phyloP scores from a whole-genome alignment of 306 rosid genomes.

The Fagus sylvatica region DNA sequence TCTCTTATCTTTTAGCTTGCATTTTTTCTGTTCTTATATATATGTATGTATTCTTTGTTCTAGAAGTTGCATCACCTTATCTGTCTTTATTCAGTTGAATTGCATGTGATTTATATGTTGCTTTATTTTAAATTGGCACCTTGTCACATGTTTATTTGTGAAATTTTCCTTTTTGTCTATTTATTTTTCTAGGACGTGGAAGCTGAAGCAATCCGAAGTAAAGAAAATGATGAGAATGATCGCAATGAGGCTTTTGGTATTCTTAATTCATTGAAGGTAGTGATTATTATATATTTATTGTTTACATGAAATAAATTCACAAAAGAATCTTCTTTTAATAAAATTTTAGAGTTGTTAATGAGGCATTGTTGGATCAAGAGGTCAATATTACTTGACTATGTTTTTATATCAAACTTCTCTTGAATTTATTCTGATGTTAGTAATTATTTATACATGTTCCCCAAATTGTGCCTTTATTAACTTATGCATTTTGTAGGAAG shows the following conservation, averaged over 20 bases:
- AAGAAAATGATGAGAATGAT: slow-evolving; percentile 48
- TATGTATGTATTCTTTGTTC: neutral
- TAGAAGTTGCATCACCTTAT: neutral
- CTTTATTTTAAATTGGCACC: neutral
- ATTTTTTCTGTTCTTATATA: neutral
- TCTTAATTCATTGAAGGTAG: slow-evolving; percentile 75
- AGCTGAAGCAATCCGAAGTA: slow-evolving; percentile 49
- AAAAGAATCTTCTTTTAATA: neutral
- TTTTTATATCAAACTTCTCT: neutral
- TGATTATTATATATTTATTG: neutral
- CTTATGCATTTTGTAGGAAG: slow-evolving; percentile 56
- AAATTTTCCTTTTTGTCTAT: slow-evolving; percentile 19
- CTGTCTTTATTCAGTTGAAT: neutral
- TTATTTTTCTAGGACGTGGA: slow-evolving; percentile 58
- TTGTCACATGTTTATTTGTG: slow-evolving; percentile 4
- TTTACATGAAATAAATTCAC: neutral
- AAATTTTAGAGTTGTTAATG: neutral
- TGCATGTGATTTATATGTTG: neutral
- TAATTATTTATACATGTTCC: slow-evolving; percentile 13
- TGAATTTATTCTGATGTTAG: slow-evolving; percentile 1
- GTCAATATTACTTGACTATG: neutral
- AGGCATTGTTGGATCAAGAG: neutral
- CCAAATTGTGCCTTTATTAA: slow-evolving; percentile 10
- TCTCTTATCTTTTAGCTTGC: neutral
- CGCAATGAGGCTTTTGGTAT: slow-evolving; percentile 47